A percentile compares a stretch with the other conserved stretches of the same genome.
Conservation (phyloP, 108 stramenopile species). For the Nannochloropsis gaditana region DNA sequence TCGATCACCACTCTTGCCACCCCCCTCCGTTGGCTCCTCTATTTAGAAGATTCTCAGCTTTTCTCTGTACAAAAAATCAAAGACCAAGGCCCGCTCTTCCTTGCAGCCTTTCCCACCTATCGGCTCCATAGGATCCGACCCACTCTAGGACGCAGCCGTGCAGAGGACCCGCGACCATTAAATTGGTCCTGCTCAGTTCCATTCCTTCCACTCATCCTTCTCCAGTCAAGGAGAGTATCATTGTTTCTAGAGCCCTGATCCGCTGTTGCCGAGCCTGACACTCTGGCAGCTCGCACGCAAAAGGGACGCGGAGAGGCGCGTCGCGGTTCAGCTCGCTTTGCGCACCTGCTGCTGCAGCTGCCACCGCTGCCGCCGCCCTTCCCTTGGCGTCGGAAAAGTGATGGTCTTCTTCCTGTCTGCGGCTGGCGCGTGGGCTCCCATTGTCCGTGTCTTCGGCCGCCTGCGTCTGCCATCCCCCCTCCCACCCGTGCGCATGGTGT, state of each 20-base stretch:
- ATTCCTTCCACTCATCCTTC: not conserved
- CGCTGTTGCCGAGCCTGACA: constrained; percentile 19
- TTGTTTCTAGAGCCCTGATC: not conserved
- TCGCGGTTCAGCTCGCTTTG: not conserved
- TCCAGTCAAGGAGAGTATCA: constrained; percentile 13
- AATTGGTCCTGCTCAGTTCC: not conserved
- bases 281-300: not conserved
- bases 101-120: too few relatives aligned
- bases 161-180: too few relatives aligned
- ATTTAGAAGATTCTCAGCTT: too few relatives aligned
- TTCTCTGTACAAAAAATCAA: too few relatives aligned
- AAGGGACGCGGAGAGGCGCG: not conserved
- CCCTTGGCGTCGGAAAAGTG: too few relatives aligned
- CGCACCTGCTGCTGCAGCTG: not conserved
- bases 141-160: too few relatives aligned
- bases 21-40: too few relatives aligned
- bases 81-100: too few relatives aligned
- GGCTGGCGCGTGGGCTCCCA: too few relatives aligned
- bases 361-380: not conserved
- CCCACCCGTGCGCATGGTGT: not conserved
- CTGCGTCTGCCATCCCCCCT: not conserved
- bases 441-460: not conserved
- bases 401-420: too few relatives aligned
- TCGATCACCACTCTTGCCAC: too few relatives aligned
- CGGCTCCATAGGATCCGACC: too few relatives aligned